phyloP scores from a whole-genome alignment of 805 yeast genomes.

The Pichia eremophila region DNA sequence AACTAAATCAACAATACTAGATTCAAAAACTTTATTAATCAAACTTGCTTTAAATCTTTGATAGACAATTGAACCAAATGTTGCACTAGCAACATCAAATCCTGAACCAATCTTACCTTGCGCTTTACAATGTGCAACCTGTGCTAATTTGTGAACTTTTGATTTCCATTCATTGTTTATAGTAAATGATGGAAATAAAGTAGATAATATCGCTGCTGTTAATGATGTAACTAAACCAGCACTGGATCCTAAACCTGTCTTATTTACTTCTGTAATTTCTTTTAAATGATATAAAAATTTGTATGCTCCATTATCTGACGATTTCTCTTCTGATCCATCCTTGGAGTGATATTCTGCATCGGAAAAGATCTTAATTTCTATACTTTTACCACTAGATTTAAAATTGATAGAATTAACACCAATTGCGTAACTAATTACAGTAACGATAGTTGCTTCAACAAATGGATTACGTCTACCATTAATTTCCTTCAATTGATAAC shows the following conservation, averaged over 20 bases:
- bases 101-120: slow-evolving; percentile 96
- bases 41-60: slow-evolving; percentile 58
- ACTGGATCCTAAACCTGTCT: slow-evolving; percentile 93
- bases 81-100: slow-evolving; percentile 94
- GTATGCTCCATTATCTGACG: slow-evolving; percentile 29
- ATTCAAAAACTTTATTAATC: slow-evolving; percentile 25
- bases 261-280: slow-evolving; percentile 65
- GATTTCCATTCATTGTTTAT: slow-evolving; percentile 15
- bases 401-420: slow-evolving; percentile 16
- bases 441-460: slow-evolving; percentile 50
- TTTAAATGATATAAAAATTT: slow-evolving; percentile 50
- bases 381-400: slow-evolving; percentile 23
- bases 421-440: slow-evolving; percentile 43
- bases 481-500: slow-evolving; percentile 6
- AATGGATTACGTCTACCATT: slow-evolving; percentile 53
- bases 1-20: slow-evolving; percentile 18
- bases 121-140: slow-evolving; percentile 85
- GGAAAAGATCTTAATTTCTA: slow-evolving; percentile 55
- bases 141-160: slow-evolving; percentile 74
- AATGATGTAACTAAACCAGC: slow-evolving; percentile 86
- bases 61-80: slow-evolving; percentile 81
- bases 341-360: slow-evolving; percentile 89
- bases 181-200: slow-evolving; percentile 23
- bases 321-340: slow-evolving; percentile 30
- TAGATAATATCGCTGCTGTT: slow-evolving; percentile 55